These are phyloP conservation scores for Pseudotsuga menziesii DNA, from an alignment of 75 land plant species.

Conservation along the genomic window DNA sequence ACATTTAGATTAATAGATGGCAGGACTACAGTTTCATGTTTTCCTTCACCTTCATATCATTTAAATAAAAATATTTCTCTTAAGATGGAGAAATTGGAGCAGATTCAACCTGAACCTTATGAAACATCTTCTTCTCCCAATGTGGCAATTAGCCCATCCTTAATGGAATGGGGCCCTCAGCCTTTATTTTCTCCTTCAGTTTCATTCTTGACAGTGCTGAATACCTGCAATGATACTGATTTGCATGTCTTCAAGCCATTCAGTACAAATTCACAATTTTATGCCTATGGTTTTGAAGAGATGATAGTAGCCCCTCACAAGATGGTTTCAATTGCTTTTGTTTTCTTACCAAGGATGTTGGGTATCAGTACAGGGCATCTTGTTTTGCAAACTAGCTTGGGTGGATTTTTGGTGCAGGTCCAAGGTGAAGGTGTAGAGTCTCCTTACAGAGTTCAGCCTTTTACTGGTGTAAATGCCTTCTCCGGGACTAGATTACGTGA, in stretches of 20 bases:
- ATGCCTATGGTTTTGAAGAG: conserved; percentile 45
- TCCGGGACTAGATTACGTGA: conserved; percentile 21
- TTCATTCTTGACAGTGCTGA: conserved; percentile 48
- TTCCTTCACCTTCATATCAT: neutral
- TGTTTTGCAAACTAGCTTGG: conserved; percentile 67
- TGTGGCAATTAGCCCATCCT: conserved; percentile 50
- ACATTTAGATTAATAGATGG: conserved; percentile 2
- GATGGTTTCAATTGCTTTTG: conserved; percentile 48
- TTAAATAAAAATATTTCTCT: neutral
- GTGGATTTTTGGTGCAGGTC: conserved; percentile 66
- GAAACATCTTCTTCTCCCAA: conserved; percentile 24
- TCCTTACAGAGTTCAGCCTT: conserved; percentile 38
- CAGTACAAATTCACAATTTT: conserved; percentile 64
- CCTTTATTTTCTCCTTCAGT: conserved; percentile 50
- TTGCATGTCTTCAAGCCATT: conserved; percentile 55
- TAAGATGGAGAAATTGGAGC: conserved; percentile 6
- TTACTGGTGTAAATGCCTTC: conserved; percentile 23
- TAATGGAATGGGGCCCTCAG: conserved; percentile 61
- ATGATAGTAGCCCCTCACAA: conserved; percentile 53
- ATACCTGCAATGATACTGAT: conserved; percentile 43
- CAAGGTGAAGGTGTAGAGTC: conserved; percentile 61
- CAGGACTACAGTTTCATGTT: conserved; percentile 2
- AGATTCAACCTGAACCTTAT: conserved; percentile 3
- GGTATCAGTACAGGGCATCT: conserved; percentile 56
- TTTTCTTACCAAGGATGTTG: conserved; percentile 60